Conservation (phyloP, 1,139 yeast genomes). For the Suhomyces atakaporum region DNA sequence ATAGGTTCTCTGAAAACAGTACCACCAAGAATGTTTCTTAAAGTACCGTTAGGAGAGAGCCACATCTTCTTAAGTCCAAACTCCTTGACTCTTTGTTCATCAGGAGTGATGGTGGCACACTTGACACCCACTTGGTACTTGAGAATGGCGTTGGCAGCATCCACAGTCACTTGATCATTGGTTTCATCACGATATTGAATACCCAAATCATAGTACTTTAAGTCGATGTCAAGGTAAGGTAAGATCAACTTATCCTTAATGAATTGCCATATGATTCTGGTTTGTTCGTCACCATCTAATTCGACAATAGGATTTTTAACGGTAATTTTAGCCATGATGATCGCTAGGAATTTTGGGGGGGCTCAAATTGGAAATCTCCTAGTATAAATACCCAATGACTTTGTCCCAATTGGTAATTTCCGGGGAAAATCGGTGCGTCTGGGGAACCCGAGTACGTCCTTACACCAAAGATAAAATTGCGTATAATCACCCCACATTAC, state of each 20-base stretch:
- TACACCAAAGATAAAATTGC: no score
- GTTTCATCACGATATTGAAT: conserved; percentile 72
- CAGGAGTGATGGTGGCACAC: conserved; percentile 88
- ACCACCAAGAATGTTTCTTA: conserved; percentile 78
- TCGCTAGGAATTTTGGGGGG: background rate
- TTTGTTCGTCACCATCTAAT: conserved; percentile 86
- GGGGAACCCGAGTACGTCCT: conserved; percentile 1
- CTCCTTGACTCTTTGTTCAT: conserved; percentile 77
- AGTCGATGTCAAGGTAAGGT: conserved; percentile 71
- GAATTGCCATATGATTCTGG: conserved; percentile 79
- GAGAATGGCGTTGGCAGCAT: conserved; percentile 75
- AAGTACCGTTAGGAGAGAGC: conserved; percentile 85
- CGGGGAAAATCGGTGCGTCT: conserved; percentile 8
- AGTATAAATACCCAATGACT: conserved; percentile 1
- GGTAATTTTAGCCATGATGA: conserved; percentile 53
- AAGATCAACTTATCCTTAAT: conserved; percentile 69
- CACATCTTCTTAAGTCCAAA: conserved; percentile 78
- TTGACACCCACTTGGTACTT: conserved; percentile 80
- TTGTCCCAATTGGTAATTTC: background rate
- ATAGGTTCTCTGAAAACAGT: conserved; percentile 85
- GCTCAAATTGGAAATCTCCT: no score
- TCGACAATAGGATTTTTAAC: conserved; percentile 77
- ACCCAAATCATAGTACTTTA: conserved; percentile 76
- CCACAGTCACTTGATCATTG: conserved; percentile 69
- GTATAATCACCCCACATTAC: no score